These are phyloP conservation scores for Trichophyton schoenleinii DNA, from an alignment of 2,329 filamentous ascomycete genomes.

Conservation along the genomic window DNA sequence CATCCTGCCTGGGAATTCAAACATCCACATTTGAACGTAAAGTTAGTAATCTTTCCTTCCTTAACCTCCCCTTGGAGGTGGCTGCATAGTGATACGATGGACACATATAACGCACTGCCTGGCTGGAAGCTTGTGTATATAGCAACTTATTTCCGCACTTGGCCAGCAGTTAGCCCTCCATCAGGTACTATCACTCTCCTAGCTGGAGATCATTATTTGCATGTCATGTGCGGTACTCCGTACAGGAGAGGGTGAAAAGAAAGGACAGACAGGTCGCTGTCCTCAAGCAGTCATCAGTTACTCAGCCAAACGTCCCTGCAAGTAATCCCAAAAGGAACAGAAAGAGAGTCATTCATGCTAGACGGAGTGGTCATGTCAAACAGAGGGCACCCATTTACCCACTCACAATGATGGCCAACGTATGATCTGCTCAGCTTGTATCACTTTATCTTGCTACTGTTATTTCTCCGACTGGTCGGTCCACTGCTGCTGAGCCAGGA, in stretches of 20 bases:
- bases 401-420: not conserved
- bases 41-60: not conserved
- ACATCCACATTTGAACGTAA: not conserved
- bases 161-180: not conserved
- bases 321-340: not conserved
- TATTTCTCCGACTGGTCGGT: slow-evolving; percentile 3
- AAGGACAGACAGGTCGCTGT: not conserved
- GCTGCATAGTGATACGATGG: not conserved
- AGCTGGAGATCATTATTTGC: not conserved
- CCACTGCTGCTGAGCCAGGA: not conserved
- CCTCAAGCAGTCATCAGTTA: not conserved
- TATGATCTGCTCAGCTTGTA: not conserved
- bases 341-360: not conserved
- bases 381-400: not conserved
- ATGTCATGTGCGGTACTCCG: not conserved
- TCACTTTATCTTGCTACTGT: not conserved
- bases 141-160: not conserved
- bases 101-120: not conserved
- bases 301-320: not conserved
- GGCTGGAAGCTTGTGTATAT: not conserved
- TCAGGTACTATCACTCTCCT: not conserved
- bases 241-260: not conserved
- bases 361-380: not conserved
- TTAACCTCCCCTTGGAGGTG: not conserved
- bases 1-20: not conserved